A percentile compares a stretch with the other conserved stretches of the same genome.
Conservation (phyloP, 805 yeast species). For the Ogataea populi-albae region DNA sequence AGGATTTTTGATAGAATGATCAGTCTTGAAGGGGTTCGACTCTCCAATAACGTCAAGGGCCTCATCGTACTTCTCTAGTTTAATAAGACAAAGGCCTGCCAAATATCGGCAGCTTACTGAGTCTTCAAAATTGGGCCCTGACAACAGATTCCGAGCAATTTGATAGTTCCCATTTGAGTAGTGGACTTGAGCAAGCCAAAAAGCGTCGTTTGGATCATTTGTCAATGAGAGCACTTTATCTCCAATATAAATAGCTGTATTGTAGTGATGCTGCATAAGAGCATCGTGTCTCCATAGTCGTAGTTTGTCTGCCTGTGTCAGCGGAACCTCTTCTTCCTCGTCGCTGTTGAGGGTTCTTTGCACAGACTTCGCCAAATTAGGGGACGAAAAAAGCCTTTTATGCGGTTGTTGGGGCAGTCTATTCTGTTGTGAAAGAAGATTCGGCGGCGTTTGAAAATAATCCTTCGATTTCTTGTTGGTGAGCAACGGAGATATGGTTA, state of each 20-base stretch:
- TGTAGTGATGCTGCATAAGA: conserved; percentile 83
- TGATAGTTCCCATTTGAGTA: conserved; percentile 72
- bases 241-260: conserved; percentile 87
- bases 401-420: conserved; percentile 18
- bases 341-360: conserved; percentile 12
- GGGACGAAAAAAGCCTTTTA: conserved; percentile 24
- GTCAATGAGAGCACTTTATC: conserved; percentile 86
- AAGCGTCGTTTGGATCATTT: conserved; percentile 87
- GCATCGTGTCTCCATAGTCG: conserved; percentile 95
- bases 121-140: conserved; percentile 51
- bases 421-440: conserved; percentile 18
- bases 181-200: conserved; percentile 92
- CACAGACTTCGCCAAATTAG: conserved; percentile 19
- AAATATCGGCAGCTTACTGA: conserved; percentile 78
- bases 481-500: conserved; percentile 69
- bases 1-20: conserved; percentile 38
- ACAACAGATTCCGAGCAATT: conserved; percentile 71
- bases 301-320: conserved; percentile 79
- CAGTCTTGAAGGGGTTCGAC: conserved; percentile 60
- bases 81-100: conserved; percentile 69
- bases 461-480: conserved; percentile 33
- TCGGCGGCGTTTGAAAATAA: conserved; percentile 36
- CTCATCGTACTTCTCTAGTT: conserved; percentile 78
- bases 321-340: conserved; percentile 38
- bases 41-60: conserved; percentile 87